Percentiles rank a stretch among this genome's conserved stretches.
Conservation (phyloP, 331 rosid species). For the Acacia pycnantha region DNA sequence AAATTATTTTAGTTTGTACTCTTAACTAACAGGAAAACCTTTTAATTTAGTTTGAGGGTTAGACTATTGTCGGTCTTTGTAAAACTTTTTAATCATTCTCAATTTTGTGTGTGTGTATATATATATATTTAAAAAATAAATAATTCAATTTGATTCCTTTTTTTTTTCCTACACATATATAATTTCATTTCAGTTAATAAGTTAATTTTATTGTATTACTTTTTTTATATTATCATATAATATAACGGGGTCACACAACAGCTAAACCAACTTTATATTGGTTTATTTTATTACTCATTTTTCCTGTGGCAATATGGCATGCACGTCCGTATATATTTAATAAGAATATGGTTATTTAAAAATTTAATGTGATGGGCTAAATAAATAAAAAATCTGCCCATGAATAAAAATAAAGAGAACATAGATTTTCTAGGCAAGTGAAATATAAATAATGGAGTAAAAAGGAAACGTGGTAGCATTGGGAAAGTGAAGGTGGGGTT, state of each 20-base stretch:
- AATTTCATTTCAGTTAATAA: background rate
- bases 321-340: background rate
- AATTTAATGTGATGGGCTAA: background rate
- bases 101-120: no score
- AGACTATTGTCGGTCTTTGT: no score
- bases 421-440: background rate
- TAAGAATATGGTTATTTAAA: background rate
- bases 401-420: background rate
- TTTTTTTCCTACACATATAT: background rate
- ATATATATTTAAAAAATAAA: no score
- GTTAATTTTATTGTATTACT: background rate
- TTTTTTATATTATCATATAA: no score
- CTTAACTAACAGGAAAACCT: background rate
- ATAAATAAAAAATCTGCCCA: background rate
- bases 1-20: background rate
- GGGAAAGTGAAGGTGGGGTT: constrained; percentile 26
- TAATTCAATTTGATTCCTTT: background rate
- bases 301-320: background rate
- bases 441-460: background rate
- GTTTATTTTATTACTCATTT: background rate
- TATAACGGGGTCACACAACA: rapidly evolving
- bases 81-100: no score
- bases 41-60: background rate
- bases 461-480: constrained; percentile 32
- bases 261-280: no score